Evolutionary conservation across 768 basidiomycete species (phyloP).

Genomic region (Lactarius pseudohatsudake): DNA sequence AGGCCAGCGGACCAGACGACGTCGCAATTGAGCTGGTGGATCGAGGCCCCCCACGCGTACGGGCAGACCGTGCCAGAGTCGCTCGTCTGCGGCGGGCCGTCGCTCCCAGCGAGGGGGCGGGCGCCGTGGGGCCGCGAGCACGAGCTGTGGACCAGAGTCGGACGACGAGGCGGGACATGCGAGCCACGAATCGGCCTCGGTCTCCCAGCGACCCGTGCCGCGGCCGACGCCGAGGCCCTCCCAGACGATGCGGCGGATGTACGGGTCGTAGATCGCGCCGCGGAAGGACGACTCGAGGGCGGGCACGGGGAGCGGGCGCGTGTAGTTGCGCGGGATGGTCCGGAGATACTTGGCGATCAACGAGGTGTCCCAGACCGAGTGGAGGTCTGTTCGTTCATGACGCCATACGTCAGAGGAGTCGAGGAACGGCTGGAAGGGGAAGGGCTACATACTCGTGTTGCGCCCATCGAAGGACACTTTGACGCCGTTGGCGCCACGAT

Average conservation of each 20-base stretch:
- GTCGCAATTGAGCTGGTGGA: slow-evolving; percentile 79
- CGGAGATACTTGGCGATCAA: slow-evolving; percentile 84
- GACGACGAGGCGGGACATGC: slow-evolving; percentile 49
- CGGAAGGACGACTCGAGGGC: slow-evolving; percentile 66
- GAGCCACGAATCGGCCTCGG: slow-evolving; percentile 64
- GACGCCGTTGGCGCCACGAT: slow-evolving; percentile 83
- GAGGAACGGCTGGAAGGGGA: slow-evolving; percentile 2
- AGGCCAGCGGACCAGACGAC: slow-evolving; percentile 77
- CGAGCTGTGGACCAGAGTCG: not conserved
- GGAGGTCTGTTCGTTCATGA: slow-evolving; percentile 53
- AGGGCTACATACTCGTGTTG: slow-evolving; percentile 56
- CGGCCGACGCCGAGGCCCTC: slow-evolving; percentile 65
- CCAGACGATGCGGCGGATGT: slow-evolving; percentile 82
- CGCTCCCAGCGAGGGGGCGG: slow-evolving; percentile 11
- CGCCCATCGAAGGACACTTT: slow-evolving; percentile 74
- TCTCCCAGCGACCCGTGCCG: slow-evolving; percentile 45
- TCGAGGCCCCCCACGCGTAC: slow-evolving; percentile 70
- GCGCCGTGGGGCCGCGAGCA: not conserved
- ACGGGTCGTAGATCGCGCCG: slow-evolving; percentile 84
- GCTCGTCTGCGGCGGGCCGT: slow-evolving; percentile 13
- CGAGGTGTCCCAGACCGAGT: slow-evolving; percentile 83
- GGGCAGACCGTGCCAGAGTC: slow-evolving; percentile 72
- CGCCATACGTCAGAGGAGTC: not conserved
- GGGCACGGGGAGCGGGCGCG: slow-evolving; percentile 63
- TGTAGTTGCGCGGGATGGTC: slow-evolving; percentile 72